phyloP scores from a whole-genome alignment of 768 basidiomycete genomes.

The Psilocybe sp. region DNA sequence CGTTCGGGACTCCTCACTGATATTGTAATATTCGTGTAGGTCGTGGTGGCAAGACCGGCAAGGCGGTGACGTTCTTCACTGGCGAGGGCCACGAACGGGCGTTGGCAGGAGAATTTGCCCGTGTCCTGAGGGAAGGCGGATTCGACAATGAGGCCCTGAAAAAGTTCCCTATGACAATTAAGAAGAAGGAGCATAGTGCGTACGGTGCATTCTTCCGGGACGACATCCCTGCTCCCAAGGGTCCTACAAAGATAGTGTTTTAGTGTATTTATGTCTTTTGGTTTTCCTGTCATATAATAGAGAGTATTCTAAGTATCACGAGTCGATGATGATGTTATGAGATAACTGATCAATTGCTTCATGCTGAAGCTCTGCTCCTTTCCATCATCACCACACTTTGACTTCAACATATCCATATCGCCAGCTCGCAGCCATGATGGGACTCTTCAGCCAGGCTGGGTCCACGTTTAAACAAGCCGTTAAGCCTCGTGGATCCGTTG shows the following conservation, averaged over 20 bases:
- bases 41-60: conserved; percentile 85
- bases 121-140: conserved; percentile 85
- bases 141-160: conserved; percentile 75
- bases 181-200: conserved; percentile 89
- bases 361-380: conserved; percentile 1
- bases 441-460: conserved; percentile 70
- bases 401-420: no score
- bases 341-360: not conserved
- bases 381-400: not conserved
- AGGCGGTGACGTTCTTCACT: conserved; percentile 96
- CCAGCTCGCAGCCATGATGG: conserved; percentile 57
- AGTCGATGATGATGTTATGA: no score
- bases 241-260: conserved; percentile 80
- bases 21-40: conserved; percentile 39
- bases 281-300: conserved; percentile 4
- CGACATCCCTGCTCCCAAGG: conserved; percentile 55
- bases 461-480: conserved; percentile 50
- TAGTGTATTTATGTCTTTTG: conserved; percentile 23
- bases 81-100: conserved; percentile 82
- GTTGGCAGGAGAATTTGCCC: conserved; percentile 90
- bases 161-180: conserved; percentile 94
- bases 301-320: not conserved
- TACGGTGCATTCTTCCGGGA: conserved; percentile 88
- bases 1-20: no score
- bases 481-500: conserved; percentile 65